Evolutionary conservation across 164 flowering plant genomes (phyloP), one percentile per base, ranked within the genome.

Genomic region (Magnolia officinalis): DNA sequence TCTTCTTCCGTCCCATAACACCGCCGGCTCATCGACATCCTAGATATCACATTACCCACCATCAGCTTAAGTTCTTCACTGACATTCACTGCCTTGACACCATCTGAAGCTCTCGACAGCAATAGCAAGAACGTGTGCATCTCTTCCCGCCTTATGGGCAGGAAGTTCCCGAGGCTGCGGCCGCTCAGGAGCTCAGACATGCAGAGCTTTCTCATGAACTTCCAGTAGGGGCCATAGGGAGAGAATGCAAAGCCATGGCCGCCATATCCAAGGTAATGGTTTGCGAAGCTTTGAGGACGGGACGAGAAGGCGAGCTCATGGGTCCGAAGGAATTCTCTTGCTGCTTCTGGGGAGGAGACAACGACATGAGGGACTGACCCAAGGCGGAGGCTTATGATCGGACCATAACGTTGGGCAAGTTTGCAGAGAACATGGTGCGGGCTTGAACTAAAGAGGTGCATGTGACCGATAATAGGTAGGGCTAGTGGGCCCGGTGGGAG

Each of bases 191-290:
- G 88, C 81, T 89, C 87, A n/a, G 77, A 67, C 76, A 80, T 86
- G 82, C 85, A 78, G 24, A 89, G 8, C 61, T 89, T 91, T 74
- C 83, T 88, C 76, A 91, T 78, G 80, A 85, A 86, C 49, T 84
- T 88, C 95, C 93, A 89, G 75, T 88, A 89, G 0, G 89, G 88
- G 0, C 93, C 96, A 50, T 85, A 82, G 5, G 88, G 90, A 0
- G 92, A 82, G 45, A 88, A 88, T 21, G 87, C 80, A 73, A 90
- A 83, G 64, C 76, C 84, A 6, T 84, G 79, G 1, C 82, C 72
- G 51, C 81, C 79, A 67, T 89, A 86, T 3, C 84, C 82, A 7
- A 89, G 79, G 72, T 61, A 64, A 4, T 82, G 71, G 29, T 83
- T 67, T 23, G 90, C 87, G 87, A 55, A 2, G 45, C 45, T 37